phyloP scores from a whole-genome alignment of 305 asterid species.

The Fraxinus baroniana region DNA sequence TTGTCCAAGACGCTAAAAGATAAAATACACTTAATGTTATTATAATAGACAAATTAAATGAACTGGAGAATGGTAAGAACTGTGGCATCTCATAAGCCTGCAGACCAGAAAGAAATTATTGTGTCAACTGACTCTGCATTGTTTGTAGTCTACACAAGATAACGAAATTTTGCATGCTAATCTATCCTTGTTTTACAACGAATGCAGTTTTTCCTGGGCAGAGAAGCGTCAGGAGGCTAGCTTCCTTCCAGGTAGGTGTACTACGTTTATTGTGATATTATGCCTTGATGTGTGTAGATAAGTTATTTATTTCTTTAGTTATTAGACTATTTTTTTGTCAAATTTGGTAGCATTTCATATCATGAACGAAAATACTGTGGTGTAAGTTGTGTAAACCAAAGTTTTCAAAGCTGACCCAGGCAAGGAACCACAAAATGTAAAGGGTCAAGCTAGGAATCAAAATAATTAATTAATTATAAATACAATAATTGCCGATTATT shows the following conservation, averaged over 20 bases:
- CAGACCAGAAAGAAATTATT: background rate
- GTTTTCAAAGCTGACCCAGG: background rate
- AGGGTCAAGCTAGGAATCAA: background rate
- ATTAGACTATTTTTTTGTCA: background rate
- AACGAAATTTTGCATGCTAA: conserved; percentile 16
- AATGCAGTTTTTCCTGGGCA: conserved; percentile 67
- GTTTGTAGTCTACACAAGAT: background rate
- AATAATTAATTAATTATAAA: background rate
- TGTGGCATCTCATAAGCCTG: background rate
- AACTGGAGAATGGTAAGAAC: background rate
- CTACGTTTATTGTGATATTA: background rate
- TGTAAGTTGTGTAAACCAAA: background rate
- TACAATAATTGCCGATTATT: background rate
- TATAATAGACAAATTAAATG: background rate
- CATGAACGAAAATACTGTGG: background rate
- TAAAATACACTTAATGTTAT: background rate
- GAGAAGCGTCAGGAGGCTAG: conserved; percentile 52
- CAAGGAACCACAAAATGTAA: background rate
- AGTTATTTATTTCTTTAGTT: background rate
- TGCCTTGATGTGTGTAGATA: background rate
- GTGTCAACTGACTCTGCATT: background rate
- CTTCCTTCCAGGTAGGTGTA: conserved; percentile 62
- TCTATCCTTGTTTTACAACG: background rate
- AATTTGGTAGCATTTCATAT: background rate
- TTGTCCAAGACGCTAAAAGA: background rate